phyloP scores from a whole-genome alignment of 257 asterid species.

The Solanum bukasovii region DNA sequence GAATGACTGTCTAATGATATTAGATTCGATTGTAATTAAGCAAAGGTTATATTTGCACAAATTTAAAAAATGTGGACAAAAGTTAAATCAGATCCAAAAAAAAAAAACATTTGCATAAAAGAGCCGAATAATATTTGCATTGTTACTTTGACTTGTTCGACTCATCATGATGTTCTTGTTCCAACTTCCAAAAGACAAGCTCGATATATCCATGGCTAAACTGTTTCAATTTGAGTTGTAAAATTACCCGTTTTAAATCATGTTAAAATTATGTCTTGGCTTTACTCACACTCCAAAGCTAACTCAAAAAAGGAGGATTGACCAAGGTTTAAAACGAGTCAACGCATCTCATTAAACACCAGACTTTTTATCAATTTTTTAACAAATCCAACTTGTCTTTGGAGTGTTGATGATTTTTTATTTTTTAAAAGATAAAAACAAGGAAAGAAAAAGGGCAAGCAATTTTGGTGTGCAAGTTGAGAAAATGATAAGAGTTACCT shows the following conservation, averaged over 20 bases:
- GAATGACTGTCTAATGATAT: neutral
- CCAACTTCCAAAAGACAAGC: neutral
- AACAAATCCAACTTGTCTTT: no score
- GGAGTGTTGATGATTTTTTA: no score
- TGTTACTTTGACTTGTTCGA: neutral
- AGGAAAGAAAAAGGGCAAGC: neutral
- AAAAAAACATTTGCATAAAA: no score
- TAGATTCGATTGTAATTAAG: neutral
- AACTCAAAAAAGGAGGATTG: no score
- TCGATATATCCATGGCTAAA: neutral
- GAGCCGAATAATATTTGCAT: neutral
- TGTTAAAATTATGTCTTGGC: no score
- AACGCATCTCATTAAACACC: neutral
- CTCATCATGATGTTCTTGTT: neutral
- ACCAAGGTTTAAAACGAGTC: no score
- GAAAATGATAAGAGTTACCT: neutral
- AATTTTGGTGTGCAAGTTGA: neutral
- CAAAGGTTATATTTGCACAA: neutral
- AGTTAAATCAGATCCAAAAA: neutral
- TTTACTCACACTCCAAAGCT: neutral
- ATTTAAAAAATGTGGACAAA: neutral
- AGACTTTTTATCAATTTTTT: no score
- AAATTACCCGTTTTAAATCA: neutral
- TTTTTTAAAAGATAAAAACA: neutral
- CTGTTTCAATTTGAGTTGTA: neutral